Evolutionary conservation across 768 basidiomycete species (phyloP).

Genomic region (Tremella fuciformis): DNA sequence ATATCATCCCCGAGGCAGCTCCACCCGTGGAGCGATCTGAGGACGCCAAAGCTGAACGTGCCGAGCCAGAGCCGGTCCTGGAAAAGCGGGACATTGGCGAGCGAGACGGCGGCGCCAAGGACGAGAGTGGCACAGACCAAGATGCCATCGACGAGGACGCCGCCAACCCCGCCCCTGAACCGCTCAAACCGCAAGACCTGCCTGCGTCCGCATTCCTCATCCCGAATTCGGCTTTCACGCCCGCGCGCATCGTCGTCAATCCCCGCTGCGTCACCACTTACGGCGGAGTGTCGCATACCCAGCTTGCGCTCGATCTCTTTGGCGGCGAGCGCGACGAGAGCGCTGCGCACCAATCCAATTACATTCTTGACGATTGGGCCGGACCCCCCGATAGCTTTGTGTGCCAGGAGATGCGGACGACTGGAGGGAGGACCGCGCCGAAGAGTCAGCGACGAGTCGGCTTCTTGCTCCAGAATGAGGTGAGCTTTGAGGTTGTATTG

Average conservation of each 20-base stretch:
- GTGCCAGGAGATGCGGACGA: conserved; percentile 74
- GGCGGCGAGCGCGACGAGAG: conserved; percentile 70
- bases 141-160: conserved; percentile 51
- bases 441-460: conserved; percentile 52
- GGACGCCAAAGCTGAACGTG: conserved; percentile 52
- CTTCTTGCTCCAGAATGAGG: conserved; percentile 53
- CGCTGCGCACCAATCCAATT: conserved; percentile 58
- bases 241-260: conserved; percentile 90
- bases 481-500: too few species aligned
- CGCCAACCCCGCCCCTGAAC: conserved; percentile 45
- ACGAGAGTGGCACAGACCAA: conserved; percentile 49
- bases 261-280: conserved; percentile 97
- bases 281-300: conserved; percentile 93
- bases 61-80: conserved; percentile 9
- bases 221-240: conserved; percentile 79
- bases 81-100: conserved; percentile 4
- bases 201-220: conserved; percentile 57
- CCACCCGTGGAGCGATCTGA: conserved; percentile 28
- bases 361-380: conserved; percentile 90
- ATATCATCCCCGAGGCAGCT: conserved; percentile 17
- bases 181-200: conserved; percentile 43
- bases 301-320: conserved; percentile 90
- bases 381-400: conserved; percentile 96
- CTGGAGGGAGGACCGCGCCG: conserved; percentile 53
- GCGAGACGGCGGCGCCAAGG: conserved; percentile 20